A percentile compares a stretch with the other conserved stretches of the same genome.
Conservation (phyloP, 163 green algal genomes). For the Scenedesmus sp. region DNA sequence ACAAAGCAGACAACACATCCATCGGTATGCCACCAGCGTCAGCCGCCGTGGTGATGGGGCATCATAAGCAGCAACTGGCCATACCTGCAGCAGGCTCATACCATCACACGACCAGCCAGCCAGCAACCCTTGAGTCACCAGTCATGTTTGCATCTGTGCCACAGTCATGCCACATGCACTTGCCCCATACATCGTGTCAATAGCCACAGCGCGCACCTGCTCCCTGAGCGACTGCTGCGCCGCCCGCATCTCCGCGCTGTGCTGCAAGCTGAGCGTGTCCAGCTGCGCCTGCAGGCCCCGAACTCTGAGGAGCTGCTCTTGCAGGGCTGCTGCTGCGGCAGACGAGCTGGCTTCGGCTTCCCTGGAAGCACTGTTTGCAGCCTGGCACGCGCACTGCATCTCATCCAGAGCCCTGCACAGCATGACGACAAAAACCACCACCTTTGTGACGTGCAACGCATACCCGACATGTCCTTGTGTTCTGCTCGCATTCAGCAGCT, state of each 20-base stretch:
- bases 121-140: too few relatives aligned
- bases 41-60: too few relatives aligned
- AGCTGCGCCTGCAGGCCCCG: constrained; percentile 21
- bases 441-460: background rate
- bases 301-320: constrained; percentile 14
- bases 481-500: too few relatives aligned
- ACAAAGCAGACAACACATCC: background rate
- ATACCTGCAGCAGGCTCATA: too few relatives aligned
- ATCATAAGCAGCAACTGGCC: too few relatives aligned
- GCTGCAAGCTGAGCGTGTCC: background rate
- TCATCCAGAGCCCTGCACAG: constrained; percentile 30
- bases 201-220: constrained; percentile 19
- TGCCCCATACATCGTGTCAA: too few relatives aligned
- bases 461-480: too few relatives aligned
- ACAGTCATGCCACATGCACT: too few relatives aligned
- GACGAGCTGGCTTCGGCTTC: constrained; percentile 16
- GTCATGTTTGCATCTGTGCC: too few relatives aligned
- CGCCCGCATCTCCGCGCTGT: background rate
- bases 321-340: constrained; percentile 13
- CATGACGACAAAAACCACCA: background rate
- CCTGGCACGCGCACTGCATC: background rate
- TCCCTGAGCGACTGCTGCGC: constrained; percentile 19
- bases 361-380: background rate
- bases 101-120: too few relatives aligned
- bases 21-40: background rate